Evolutionary conservation across 805 yeast genomes (phyloP).

Genomic region (Lipomyces yamadae): DNA sequence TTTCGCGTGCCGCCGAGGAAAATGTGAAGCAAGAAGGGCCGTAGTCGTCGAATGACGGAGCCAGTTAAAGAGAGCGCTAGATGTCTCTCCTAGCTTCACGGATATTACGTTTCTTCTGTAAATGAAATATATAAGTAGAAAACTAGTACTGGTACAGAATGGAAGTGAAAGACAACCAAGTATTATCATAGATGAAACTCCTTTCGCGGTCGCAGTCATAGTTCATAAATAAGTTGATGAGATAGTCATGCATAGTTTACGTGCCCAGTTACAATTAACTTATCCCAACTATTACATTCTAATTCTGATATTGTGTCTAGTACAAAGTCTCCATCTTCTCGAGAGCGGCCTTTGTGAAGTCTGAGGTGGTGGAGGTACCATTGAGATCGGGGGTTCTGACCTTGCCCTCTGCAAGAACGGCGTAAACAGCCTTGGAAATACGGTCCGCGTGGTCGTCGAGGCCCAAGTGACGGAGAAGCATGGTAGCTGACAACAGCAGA

Average conservation of each 20-base stretch:
- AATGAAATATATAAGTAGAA: not conserved
- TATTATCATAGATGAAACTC: not conserved
- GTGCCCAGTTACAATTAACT: not conserved
- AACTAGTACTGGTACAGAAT: not conserved
- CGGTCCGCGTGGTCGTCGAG: constrained; percentile 81
- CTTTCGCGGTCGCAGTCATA: not conserved
- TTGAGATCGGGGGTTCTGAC: constrained; percentile 88
- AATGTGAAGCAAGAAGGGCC: no score
- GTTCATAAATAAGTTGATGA: not conserved
- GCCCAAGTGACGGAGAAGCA: constrained; percentile 95
- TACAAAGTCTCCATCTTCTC: constrained; percentile 35
- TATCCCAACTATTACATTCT: not conserved
- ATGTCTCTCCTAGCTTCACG: no score
- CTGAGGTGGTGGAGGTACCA: constrained; percentile 86
- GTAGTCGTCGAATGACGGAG: no score
- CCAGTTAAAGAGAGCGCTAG: no score
- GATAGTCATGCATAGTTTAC: not conserved
- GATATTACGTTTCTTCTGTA: no score
- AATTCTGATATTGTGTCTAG: not conserved
- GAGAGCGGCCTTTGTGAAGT: constrained; percentile 90
- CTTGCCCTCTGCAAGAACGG: constrained; percentile 86
- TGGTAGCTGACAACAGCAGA: constrained; percentile 86
- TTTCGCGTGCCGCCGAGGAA: no score
- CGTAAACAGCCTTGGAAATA: constrained; percentile 86
- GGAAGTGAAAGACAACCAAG: not conserved